Evolutionary conservation across 768 basidiomycete genomes (phyloP), one percentile per base, ranked within the genome.

Genomic region (Lentinula sp.): DNA sequence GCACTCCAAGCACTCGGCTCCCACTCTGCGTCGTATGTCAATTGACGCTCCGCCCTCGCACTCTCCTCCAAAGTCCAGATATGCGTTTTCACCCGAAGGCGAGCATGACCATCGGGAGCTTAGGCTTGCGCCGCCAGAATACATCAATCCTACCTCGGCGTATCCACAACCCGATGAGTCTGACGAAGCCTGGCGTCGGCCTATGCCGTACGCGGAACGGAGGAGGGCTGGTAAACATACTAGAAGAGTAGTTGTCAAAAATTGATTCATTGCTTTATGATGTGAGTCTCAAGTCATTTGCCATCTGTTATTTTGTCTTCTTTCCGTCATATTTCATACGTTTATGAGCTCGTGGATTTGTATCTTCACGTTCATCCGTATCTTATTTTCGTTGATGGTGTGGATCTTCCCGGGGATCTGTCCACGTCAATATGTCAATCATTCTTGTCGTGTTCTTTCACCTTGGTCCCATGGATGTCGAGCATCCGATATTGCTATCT

Each of bases 141-240:
- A 50, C 35, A 59, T 48, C 21, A 48, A 32, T 18, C 21, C 59
- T 28, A 40, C 9, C 51, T 34, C 59, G 32, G 39, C n/a, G 4
- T 51, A 39, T 28, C 37, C 59, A n/a, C 51, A 43, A 28, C 59
- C 59, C 61, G 80, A 81, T 61, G 85, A 87, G 59, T 69, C 78
- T 28, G 89, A 90, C 68, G 88, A 91, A 63, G 75, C 85, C 31
- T 91, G 89, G 89, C 76, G 84, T 34, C 75, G 82, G 48, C 87
- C 89, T 0, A 89, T 85, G 71, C 88, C 89, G 21, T 85, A 87
- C 67, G 81, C 82, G 43, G 89, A 90, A 70, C 83, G 89, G 23
- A 77, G 89, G 59, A 78, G 89, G 60, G 89, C 89, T 56, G 89
- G 89, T 54, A 92, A 92, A 70, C 89, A 91, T 69, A 91, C 89